Percentiles rank a stretch among this genome's conserved stretches.
phyloP scores from a whole-genome alignment of 768 basidiomycete genomes.

The Podaxis carcinomalis region DNA sequence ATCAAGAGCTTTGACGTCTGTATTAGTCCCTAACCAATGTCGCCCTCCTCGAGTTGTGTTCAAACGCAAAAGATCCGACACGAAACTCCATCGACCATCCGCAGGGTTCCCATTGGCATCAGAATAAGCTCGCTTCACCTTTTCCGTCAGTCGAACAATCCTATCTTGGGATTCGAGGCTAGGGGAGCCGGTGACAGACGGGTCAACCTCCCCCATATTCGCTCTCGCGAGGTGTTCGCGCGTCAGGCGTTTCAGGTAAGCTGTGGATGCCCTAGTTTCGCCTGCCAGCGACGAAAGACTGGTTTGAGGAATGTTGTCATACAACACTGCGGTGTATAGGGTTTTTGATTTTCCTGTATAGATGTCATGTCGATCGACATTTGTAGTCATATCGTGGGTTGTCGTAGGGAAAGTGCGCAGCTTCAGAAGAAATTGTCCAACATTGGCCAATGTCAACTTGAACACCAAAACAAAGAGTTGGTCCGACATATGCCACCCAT shows the following conservation, averaged over 20 bases:
- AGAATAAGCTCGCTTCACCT: conserved; percentile 2
- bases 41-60: conserved; percentile 2
- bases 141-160: background rate
- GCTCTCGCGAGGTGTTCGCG: conserved; percentile 11
- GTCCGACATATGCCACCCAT: background rate
- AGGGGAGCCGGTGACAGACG: background rate
- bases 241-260: conserved; percentile 1
- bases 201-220: conserved; percentile 6
- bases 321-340: conserved; percentile 8
- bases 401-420: background rate
- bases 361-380: background rate
- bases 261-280: background rate
- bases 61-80: conserved; percentile 6
- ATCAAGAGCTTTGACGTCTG: background rate
- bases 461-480: background rate
- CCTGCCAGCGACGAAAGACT: background rate
- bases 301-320: background rate
- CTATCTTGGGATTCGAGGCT: background rate
- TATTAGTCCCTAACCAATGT: conserved; percentile 2
- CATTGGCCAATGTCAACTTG: background rate
- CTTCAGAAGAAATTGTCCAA: background rate
- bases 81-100: conserved; percentile 8
- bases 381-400: background rate
- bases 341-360: background rate
- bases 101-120: conserved; percentile 8